These are phyloP conservation scores for Rhizoctonia solani DNA, from an alignment of 1,284 basidiomycete species.

Conservation along the genomic window DNA sequence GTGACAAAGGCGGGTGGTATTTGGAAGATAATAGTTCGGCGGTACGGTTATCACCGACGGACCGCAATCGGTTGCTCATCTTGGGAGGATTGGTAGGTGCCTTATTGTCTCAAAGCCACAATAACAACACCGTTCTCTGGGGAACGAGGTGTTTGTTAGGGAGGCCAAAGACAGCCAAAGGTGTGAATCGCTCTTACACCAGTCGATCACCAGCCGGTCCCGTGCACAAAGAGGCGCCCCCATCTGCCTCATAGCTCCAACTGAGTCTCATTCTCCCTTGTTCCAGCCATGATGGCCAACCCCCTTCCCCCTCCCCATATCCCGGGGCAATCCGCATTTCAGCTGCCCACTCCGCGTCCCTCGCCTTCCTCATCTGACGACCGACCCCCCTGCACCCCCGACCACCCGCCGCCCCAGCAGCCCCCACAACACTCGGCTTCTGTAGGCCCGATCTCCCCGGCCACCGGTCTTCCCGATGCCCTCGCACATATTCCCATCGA, in stretches of 20 bases:
- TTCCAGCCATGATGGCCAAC: conserved; percentile 29
- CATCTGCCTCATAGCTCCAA: neutral
- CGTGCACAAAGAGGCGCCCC: conserved; percentile 24
- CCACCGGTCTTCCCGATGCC: conserved; percentile 30
- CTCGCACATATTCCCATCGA: conserved; percentile 66
- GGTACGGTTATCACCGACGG: conserved; percentile 26
- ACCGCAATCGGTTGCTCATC: conserved; percentile 21
- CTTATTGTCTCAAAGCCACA: neutral
- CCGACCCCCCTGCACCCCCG: neutral
- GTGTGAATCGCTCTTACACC: no score
- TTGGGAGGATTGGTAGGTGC: neutral
- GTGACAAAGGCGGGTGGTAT: conserved; percentile 28
- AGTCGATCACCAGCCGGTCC: no score
- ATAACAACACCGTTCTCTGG: no score
- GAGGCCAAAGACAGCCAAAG: no score
- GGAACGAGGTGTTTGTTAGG: no score
- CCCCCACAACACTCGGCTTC: neutral
- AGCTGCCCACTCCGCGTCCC: neutral
- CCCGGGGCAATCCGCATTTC: neutral
- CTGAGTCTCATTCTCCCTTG: conserved; percentile 22
- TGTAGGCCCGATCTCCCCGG: conserved; percentile 27
- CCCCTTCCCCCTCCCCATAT: conserved; percentile 18
- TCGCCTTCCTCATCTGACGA: neutral
- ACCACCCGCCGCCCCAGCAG: neutral
- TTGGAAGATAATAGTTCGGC: conserved; percentile 4